Evolutionary conservation across 176 grass and related monocot genomes (phyloP).

Genomic region (Musa troglodytarum): DNA sequence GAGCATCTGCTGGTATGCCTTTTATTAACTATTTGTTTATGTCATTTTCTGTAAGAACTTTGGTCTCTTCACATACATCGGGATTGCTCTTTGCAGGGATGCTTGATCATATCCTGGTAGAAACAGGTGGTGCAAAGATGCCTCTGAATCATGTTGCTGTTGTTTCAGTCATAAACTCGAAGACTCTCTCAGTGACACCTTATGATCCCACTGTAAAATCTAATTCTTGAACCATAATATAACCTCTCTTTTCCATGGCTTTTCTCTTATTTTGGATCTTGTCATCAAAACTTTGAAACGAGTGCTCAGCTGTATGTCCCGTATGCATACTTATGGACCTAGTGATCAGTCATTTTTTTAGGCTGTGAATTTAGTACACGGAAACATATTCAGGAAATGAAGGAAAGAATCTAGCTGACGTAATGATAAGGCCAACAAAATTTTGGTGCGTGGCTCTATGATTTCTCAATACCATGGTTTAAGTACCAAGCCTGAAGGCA

Average conservation of each 20-base stretch:
- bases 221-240: slow-evolving; percentile 4
- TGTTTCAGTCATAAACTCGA: slow-evolving; percentile 85
- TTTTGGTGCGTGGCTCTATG: background rate
- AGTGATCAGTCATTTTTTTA: background rate
- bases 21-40: slow-evolving; percentile 5
- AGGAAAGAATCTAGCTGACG: background rate
- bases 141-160: slow-evolving; percentile 64
- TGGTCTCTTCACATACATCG: background rate
- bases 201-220: slow-evolving; percentile 80
- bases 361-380: background rate
- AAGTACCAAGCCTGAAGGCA: background rate
- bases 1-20: slow-evolving; percentile 57
- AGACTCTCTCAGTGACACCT: slow-evolving; percentile 80
- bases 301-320: background rate
- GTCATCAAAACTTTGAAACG: background rate
- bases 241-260: background rate
- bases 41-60: slow-evolving; percentile 2
- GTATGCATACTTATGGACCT: background rate
- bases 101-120: slow-evolving; percentile 90
- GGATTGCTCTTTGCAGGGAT: slow-evolving; percentile 43
- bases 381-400: background rate
- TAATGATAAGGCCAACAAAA: background rate
- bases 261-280: background rate
- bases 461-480: background rate
- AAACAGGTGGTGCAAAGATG: slow-evolving; percentile 56